Evolutionary conservation across 2,329 filamentous ascomycete genomes (phyloP), one percentile per base, ranked within the genome.

Genomic region (Elsinoe batatas): DNA sequence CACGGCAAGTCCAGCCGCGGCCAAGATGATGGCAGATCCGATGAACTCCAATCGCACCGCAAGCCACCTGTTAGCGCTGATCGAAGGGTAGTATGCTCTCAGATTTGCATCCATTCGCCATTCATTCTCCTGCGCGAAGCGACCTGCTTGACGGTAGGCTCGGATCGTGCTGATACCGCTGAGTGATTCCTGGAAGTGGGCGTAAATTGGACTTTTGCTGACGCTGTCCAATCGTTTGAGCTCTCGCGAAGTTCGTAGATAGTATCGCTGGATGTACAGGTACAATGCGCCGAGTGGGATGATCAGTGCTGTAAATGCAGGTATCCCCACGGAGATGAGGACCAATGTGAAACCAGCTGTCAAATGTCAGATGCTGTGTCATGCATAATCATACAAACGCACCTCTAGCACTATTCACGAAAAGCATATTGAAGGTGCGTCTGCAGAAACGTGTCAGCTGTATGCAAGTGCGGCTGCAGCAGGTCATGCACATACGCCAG

Each of bases 161-260:
- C 94, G 87, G 66, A 98, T 97, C 10, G 93, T 98, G 58, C 88
- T 88, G 67, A 96, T 86, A 42, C 93, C 93, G 59, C 89, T 91
- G 8, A 98, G 80, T 1, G 90, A 94, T 72, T 98, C 94, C 68
- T 98, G 93, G 74, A 98, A 98, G 71, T 98, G 94, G 5, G 93
- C 93, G 69, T 91, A 98, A 64, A 98, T 95, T 22, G 94, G 94
- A 69, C 91, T 96, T 64, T 90, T 85, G 68, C 87, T 95, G 62
- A 97, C 86, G 68, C 91, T 96, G 72, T 98, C 93, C 58, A 98
- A 78, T 61, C 93, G 82, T 77, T 98, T 98, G 61, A 98, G 79
- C 74, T 98, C 94, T 60, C 94, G 87, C 58, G 93, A 98, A 12
- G 93, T 96, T 60, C 91, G 82, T 49, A 98, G 81, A 70, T 98